Conservation (phyloP, 768 basidiomycete genomes). For the Podaxis rugospora region DNA sequence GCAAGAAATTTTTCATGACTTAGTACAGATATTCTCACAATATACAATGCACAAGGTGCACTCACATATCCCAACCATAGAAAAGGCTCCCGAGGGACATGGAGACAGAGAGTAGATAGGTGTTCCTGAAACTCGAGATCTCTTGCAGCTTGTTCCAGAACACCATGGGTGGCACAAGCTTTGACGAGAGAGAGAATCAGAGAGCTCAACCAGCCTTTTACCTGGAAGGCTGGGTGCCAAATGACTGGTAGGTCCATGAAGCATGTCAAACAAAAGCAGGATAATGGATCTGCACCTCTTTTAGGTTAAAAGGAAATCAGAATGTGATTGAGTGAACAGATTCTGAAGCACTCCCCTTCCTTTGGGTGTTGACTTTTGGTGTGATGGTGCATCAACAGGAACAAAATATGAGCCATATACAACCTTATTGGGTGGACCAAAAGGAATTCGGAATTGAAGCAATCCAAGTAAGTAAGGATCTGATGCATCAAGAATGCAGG, state of each 20-base stretch:
- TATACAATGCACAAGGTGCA: neutral
- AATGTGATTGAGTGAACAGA: neutral
- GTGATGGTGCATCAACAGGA: too few species aligned
- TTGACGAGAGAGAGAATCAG: neutral
- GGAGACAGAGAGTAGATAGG: constrained; percentile 39
- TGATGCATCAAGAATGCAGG: too few species aligned
- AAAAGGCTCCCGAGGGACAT: constrained; percentile 47
- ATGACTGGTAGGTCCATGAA: neutral
- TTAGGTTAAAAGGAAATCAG: neutral
- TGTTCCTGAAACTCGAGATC: constrained; percentile 33
- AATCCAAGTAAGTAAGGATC: too few species aligned
- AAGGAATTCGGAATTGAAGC: too few species aligned
- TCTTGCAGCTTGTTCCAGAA: constrained; percentile 20
- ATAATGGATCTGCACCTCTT: neutral
- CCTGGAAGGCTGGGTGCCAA: neutral
- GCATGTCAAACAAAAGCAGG: neutral
- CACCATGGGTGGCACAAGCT: constrained; percentile 17
- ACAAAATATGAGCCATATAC: too few species aligned
- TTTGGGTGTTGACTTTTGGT: too few species aligned
- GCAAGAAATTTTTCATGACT: neutral
- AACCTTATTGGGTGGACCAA: too few species aligned
- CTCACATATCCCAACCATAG: constrained; percentile 44
- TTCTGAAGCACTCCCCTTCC: neutral
- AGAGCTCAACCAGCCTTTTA: neutral
- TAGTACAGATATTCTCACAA: neutral